phyloP scores from a whole-genome alignment of 31 red algal genomes.

The Odonthalia washingtoniensis region DNA sequence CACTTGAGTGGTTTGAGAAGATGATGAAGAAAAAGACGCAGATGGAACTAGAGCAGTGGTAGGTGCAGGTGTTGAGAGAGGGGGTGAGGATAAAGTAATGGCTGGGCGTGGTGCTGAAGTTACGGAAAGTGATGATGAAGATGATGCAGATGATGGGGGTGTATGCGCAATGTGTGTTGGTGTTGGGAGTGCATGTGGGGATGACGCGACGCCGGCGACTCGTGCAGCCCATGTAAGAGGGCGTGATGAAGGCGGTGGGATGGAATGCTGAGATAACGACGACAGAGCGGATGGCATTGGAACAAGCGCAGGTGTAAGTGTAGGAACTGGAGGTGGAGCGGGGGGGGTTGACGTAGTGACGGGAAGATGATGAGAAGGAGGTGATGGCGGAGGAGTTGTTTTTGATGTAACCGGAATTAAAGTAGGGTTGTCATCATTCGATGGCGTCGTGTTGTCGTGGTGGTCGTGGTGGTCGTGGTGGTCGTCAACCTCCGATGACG shows the following conservation, averaged over 20 bases:
- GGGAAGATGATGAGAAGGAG: slow-evolving; percentile 9
- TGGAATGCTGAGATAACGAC: not conserved
- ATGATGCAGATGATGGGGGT: not conserved
- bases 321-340: not conserved
- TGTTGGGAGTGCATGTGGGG: slow-evolving; percentile 33
- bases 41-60: not conserved
- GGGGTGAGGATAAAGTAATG: not conserved
- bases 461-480: not conserved
- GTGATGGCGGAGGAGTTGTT: not conserved
- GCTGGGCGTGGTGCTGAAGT: not conserved
- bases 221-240: slow-evolving; percentile 64
- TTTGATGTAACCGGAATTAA: not conserved
- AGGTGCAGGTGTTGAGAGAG: not conserved
- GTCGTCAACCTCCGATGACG: too few relatives aligned
- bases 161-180: not conserved
- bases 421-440: not conserved
- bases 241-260: not conserved
- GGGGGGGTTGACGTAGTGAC: not conserved
- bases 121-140: not conserved
- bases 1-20: not conserved
- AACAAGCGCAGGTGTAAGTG: not conserved
- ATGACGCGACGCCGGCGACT: slow-evolving; percentile 36
- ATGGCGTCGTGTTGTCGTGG: not conserved
- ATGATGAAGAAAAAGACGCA: not conserved
- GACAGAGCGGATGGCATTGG: slow-evolving; percentile 11